A percentile compares a stretch with the other conserved stretches of the same genome.
Conservation (phyloP, 108 stramenopile species). For the Nitzschia putrida region DNA sequence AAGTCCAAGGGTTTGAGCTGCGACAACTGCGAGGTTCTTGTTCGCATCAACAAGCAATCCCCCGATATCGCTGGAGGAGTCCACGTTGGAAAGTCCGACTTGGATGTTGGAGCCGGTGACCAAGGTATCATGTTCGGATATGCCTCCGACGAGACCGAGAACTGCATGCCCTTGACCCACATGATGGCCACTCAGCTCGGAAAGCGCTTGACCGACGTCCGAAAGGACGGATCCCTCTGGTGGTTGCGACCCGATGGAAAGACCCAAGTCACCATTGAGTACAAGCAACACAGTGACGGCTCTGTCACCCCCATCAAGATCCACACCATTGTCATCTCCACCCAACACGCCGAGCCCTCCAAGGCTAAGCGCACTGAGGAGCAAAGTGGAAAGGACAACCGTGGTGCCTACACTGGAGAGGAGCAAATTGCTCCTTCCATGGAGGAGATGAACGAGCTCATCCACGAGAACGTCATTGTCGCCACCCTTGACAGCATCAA, state of each 20-base stretch:
- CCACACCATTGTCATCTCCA: constrained; percentile 97
- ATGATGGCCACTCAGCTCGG: constrained; percentile 93
- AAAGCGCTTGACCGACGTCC: constrained; percentile 93
- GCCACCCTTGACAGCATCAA: constrained; percentile 77
- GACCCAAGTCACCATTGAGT: constrained; percentile 96
- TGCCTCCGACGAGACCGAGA: constrained; percentile 95
- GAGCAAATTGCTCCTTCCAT: constrained; percentile 75
- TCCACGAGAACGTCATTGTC: constrained; percentile 79
- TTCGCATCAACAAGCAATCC: constrained; percentile 97
- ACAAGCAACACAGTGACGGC: constrained; percentile 89
- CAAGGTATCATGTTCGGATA: constrained; percentile 99
- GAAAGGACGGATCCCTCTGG: constrained; percentile 90
- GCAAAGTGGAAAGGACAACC: constrained; percentile 93
- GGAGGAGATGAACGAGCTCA: constrained; percentile 82
- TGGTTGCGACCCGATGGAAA: constrained; percentile 99
- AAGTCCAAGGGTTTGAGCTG: constrained; percentile 94
- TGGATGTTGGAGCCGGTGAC: constrained; percentile 96
- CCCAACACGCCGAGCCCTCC: constrained; percentile 92
- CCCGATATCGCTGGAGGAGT: constrained; percentile 97
- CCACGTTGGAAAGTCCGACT: constrained; percentile 89
- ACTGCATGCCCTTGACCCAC: constrained; percentile 96
- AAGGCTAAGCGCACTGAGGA: constrained; percentile 92
- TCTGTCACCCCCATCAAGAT: constrained; percentile 91
- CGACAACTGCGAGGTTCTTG: constrained; percentile 94
- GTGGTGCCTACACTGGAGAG: constrained; percentile 82